Percentiles rank a stretch among this genome's conserved stretches.
phyloP scores from a whole-genome alignment of 2,329 filamentous ascomycete genomes.

The Colletotrichum euphorbiae region DNA sequence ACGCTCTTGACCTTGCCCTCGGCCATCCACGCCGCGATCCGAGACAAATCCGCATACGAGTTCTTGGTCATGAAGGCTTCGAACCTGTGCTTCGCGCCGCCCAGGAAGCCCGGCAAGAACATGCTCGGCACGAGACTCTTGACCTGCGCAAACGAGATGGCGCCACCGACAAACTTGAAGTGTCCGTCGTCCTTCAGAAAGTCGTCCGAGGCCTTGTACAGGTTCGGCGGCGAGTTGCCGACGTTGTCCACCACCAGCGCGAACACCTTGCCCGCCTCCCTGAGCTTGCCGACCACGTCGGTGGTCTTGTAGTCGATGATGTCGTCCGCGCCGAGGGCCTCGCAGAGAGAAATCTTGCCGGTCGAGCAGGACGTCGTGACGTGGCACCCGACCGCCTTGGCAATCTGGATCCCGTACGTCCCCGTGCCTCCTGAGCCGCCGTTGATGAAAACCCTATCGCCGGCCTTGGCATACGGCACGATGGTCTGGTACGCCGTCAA shows the following conservation, averaged over 20 bases:
- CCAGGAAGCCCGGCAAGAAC: constrained; percentile 50
- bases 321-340: constrained; percentile 71
- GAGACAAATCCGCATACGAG: constrained; percentile 57
- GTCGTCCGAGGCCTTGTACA: constrained; percentile 64
- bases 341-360: constrained; percentile 67
- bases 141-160: constrained; percentile 45
- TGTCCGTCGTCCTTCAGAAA: constrained; percentile 61
- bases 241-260: constrained; percentile 70
- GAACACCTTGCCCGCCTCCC: constrained; percentile 59
- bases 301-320: constrained; percentile 70
- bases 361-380: constrained; percentile 72
- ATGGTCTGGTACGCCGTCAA: constrained; percentile 63
- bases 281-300: constrained; percentile 61
- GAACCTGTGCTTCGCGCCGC: constrained; percentile 56
- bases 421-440: constrained; percentile 74
- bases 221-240: constrained; percentile 57
- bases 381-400: constrained; percentile 69
- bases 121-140: constrained; percentile 44
- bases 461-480: constrained; percentile 58
- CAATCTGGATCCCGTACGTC: constrained; percentile 72
- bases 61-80: constrained; percentile 54
- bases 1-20: constrained; percentile 69
- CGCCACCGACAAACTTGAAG: constrained; percentile 64
- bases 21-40: constrained; percentile 65
- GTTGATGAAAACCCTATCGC: constrained; percentile 73